Percentiles rank a stretch among this genome's conserved stretches.
Conservation (phyloP, 768 basidiomycete genomes). For the Tricholoma bakamatsutake region DNA sequence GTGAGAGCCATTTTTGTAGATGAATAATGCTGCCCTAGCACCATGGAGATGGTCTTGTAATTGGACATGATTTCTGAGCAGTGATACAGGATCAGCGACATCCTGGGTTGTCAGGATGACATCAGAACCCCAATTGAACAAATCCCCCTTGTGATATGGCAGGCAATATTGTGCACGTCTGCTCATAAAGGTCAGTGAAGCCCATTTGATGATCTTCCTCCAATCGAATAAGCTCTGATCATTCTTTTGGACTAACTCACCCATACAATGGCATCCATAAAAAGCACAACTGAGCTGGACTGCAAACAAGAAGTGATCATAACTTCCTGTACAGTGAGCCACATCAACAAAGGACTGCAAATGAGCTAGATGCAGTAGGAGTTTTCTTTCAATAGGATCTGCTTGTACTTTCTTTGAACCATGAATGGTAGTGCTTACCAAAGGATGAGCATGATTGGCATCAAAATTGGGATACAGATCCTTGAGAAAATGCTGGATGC, state of each 20-base stretch:
- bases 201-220: conserved; percentile 20
- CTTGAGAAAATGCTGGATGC: neutral
- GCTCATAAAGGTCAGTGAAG: conserved; percentile 12
- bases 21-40: neutral
- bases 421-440: neutral
- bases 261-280: conserved; percentile 17
- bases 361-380: neutral
- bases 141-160: conserved; percentile 25
- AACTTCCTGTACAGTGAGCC: neutral
- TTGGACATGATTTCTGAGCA: neutral
- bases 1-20: neutral
- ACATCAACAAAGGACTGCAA: neutral
- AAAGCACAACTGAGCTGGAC: conserved; percentile 19
- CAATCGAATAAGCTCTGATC: conserved; percentile 14
- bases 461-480: neutral
- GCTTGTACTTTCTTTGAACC: neutral
- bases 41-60: neutral
- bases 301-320: conserved; percentile 10
- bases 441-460: neutral
- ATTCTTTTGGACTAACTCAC: conserved; percentile 16
- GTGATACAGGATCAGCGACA: conserved; percentile 8
- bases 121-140: conserved; percentile 20
- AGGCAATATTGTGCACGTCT: conserved; percentile 16
- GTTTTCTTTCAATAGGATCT: neutral
- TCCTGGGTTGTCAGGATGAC: conserved; percentile 15